Evolutionary conservation across 177 flowering plant species (phyloP), one percentile per base, ranked within the genome.

Genomic region (Vitis hybrid): DNA sequence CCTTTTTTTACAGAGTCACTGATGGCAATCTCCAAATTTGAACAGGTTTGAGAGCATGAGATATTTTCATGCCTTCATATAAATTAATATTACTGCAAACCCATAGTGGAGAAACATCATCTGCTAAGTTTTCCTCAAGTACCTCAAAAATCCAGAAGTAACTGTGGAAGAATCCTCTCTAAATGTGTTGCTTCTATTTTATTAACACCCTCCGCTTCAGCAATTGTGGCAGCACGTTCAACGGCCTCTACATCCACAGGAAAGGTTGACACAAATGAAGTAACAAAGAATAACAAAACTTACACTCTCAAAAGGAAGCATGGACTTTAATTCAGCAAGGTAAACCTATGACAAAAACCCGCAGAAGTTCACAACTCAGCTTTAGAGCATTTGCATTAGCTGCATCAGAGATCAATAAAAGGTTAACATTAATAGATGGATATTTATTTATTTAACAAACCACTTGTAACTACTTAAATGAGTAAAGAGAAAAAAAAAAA

Each of bases 121-220:
- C 2, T 2, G 50, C n/a, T 9, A 13, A 11, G 24, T 48, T 19
- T 48, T 16, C 32, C 16, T 6, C 30, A 7, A 73, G 56, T 69
- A 80, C 83, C 81, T 90, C 75, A 93, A 83, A 95, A 93, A 80
- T 93, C 98, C 64, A 90, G 72, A 52, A 95, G 89, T 32, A 91
- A 77, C 73, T 90, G 99, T 0, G 97, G 98, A 78, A 95, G 97
- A 75, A 95, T 85, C 85, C 98, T 84, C 79, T 95, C 99, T 76
- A 91, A 79, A 80, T 95, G 97, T 70, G 94, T 91, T 12, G 90
- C 85, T 78, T 91, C 93, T 68, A 95, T 83, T 75, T 82, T 86
- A 46, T 13, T 67, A 40, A 71, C 80, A 65, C 97, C 97, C 80
- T 93, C 97, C 11, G 94, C 98, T 82, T 91, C 98, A 66, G 97